Conservation (phyloP, 345 rosid genomes). For the Dipteronia dyeriana region DNA sequence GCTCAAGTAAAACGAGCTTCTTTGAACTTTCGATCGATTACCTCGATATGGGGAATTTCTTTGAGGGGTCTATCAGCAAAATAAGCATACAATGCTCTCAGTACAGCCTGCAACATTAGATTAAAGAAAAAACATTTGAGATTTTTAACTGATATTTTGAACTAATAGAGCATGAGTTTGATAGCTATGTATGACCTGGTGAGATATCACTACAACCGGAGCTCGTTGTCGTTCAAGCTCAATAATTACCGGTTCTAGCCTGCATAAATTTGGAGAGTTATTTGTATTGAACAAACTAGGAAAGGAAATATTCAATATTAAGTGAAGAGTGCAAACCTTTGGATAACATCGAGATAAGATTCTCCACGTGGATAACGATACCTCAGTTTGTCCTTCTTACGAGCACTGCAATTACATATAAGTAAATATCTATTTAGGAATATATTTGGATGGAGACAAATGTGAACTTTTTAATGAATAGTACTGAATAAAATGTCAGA, state of each 20-base stretch:
- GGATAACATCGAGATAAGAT: slow-evolving; percentile 98
- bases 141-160: background rate
- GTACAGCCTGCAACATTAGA: slow-evolving; percentile 70
- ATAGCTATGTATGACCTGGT: slow-evolving; percentile 65
- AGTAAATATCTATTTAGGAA: slow-evolving; percentile 5
- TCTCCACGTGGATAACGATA: slow-evolving; percentile 99
- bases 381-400: slow-evolving; percentile 88
- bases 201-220: slow-evolving; percentile 96
- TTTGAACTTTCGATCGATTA: slow-evolving; percentile 26
- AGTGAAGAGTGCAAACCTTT: slow-evolving; percentile 53
- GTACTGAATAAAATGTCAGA: background rate
- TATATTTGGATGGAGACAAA: background rate
- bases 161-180: slow-evolving; percentile 8
- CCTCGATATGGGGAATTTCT: slow-evolving; percentile 98
- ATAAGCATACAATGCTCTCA: slow-evolving; percentile 98
- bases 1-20: background rate
- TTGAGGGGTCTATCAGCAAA: slow-evolving; percentile 97
- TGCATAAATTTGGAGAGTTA: slow-evolving; percentile 36
- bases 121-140: slow-evolving; percentile 11
- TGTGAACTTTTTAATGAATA: background rate
- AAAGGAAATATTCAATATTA: background rate
- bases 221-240: slow-evolving; percentile 98
- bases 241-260: slow-evolving; percentile 97
- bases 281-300: slow-evolving; percentile 8
- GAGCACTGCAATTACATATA: slow-evolving; percentile 49